These are phyloP conservation scores for Pyrenochaeta sp. DNA, from an alignment of 2,329 filamentous ascomycete species.

Conservation along the genomic window DNA sequence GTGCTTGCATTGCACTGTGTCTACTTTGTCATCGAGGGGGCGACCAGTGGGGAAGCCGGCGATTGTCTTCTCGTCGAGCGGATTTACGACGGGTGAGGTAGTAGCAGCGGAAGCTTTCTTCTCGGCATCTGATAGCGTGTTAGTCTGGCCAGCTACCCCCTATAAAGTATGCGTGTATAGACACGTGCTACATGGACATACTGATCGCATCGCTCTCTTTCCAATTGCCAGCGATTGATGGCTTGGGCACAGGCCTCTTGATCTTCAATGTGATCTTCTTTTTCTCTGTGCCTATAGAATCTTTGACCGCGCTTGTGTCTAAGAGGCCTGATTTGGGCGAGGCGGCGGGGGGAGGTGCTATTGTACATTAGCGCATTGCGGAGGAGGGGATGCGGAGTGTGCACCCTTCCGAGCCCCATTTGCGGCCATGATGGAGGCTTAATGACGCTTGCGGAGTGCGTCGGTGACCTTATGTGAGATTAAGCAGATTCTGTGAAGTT, in stretches of 20 bases:
- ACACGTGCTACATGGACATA: conserved; percentile 45
- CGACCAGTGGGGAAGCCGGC: conserved; percentile 83
- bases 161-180: neutral
- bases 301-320: conserved; percentile 41
- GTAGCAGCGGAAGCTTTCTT: conserved; percentile 31
- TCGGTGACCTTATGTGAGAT: conserved; percentile 22
- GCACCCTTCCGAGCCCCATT: conserved; percentile 51
- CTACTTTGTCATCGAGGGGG: conserved; percentile 80
- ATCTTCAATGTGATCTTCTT: conserved; percentile 56
- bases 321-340: conserved; percentile 38
- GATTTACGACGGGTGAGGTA: conserved; percentile 56
- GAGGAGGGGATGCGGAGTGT: conserved; percentile 27
- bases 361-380: conserved; percentile 28
- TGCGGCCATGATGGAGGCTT: conserved; percentile 38
- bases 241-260: conserved; percentile 69
- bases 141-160: conserved; percentile 1
- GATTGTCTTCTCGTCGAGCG: conserved; percentile 77
- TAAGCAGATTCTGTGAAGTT: neutral
- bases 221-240: conserved; percentile 75
- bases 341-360: conserved; percentile 37
- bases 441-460: conserved; percentile 47
- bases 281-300: conserved; percentile 49
- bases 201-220: conserved; percentile 71
- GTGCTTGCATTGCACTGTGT: conserved; percentile 85
- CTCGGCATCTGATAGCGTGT: conserved; percentile 31